These are phyloP conservation scores for Ceratobasidium sp. DNA, from an alignment of 1,284 basidiomycete species.

Conservation along the genomic window DNA sequence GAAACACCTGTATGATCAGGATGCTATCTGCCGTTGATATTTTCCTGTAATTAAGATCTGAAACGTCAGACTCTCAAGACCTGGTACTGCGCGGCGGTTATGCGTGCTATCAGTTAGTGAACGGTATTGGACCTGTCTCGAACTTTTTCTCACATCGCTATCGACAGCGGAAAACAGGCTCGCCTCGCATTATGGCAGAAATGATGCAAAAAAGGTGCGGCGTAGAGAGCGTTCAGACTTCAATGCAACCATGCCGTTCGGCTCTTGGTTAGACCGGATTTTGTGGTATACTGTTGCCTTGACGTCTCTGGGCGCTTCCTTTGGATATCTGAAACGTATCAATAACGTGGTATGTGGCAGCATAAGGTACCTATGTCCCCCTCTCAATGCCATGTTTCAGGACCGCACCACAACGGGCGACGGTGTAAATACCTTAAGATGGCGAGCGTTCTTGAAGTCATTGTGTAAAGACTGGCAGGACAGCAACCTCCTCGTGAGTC, in stretches of 20 bases:
- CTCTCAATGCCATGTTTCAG: background rate
- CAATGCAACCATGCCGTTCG: background rate
- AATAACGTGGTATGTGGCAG: constrained; percentile 17
- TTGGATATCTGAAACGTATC: constrained; percentile 14
- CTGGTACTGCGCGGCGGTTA: constrained; percentile 18
- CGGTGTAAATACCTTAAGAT: constrained; percentile 15
- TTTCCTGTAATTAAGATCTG: background rate
- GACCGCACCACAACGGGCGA: constrained; percentile 2
- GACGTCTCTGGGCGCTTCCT: background rate
- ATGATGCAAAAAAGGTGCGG: constrained; percentile 15
- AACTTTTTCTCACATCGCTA: background rate
- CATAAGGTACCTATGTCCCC: background rate
- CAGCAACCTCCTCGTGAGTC: constrained; percentile 5
- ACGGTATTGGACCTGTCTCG: too few species aligned
- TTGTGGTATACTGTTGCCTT: background rate
- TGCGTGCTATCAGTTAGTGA: constrained; percentile 27
- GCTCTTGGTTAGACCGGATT: background rate
- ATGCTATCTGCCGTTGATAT: too few species aligned
- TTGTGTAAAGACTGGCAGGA: constrained; percentile 23
- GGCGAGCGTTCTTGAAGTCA: constrained; percentile 14
- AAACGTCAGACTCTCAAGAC: background rate
- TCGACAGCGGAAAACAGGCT: background rate
- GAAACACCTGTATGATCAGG: background rate
- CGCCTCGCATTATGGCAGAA: constrained; percentile 22
- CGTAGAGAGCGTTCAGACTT: background rate